Conservation (phyloP, 2,329 filamentous ascomycete genomes). For the Curvularia verruculosa region DNA sequence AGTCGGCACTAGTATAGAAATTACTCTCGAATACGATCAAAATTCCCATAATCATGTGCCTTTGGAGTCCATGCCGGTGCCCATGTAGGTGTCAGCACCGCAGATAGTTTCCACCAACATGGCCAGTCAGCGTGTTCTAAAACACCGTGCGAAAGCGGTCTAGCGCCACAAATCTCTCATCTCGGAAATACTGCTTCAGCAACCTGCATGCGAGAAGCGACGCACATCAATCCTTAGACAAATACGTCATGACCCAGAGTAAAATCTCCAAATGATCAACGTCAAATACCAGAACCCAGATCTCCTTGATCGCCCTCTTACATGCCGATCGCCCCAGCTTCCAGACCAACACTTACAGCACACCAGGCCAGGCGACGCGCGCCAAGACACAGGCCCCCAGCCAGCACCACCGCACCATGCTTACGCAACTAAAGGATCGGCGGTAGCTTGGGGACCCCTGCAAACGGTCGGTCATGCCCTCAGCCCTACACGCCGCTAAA, state of each 20-base stretch:
- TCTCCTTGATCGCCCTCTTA: slow-evolving; percentile 3
- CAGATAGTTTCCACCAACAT: neutral
- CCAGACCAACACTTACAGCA: neutral
- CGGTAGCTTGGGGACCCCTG: neutral
- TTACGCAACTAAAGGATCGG: neutral
- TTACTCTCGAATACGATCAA: slow-evolving; percentile 4
- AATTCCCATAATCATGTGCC: neutral
- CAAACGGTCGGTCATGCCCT: too few relatives aligned
- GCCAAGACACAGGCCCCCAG: too few relatives aligned
- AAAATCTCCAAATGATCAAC: neutral
- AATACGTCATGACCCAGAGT: neutral
- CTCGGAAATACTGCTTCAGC: neutral
- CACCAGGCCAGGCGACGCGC: too few relatives aligned
- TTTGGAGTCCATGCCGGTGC: neutral
- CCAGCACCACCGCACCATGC: too few relatives aligned
- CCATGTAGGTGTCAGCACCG: neutral
- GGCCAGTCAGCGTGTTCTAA: too few relatives aligned
- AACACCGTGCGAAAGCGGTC: neutral
- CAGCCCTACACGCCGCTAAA: neutral
- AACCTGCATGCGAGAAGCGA: neutral
- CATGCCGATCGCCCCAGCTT: slow-evolving; percentile 8
- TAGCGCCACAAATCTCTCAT: neutral
- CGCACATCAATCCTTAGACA: neutral
- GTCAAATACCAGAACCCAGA: neutral
- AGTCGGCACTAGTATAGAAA: slow-evolving; percentile 10